Evolutionary conservation across 2,329 filamentous ascomycete genomes (phyloP).

Genomic region (Apiospora arundinis): DNA sequence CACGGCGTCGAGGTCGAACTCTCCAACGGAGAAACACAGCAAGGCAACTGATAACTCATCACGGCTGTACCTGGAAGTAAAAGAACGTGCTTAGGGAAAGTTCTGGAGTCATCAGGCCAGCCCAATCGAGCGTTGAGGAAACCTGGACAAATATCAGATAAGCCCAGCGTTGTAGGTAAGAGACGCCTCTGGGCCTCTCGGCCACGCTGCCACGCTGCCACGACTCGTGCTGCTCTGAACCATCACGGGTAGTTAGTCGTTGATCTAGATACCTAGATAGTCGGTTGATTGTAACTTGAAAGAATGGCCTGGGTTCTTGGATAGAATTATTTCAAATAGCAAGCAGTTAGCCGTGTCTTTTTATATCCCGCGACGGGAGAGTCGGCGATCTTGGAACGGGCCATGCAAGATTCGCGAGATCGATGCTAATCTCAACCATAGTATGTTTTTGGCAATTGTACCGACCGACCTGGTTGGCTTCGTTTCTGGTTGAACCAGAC

Average conservation of each 20-base stretch:
- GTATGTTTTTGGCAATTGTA: slow-evolving; percentile 9
- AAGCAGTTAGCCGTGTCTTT: background rate
- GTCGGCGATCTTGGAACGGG: background rate
- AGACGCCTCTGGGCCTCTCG: too few relatives aligned
- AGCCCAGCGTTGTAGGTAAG: too few relatives aligned
- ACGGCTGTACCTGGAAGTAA: background rate
- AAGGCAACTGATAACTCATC: background rate
- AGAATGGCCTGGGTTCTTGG: background rate
- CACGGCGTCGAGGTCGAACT: background rate
- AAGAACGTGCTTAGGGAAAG: background rate
- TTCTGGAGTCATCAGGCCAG: background rate
- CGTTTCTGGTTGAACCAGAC: background rate
- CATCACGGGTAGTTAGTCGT: background rate
- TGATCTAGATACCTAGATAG: background rate
- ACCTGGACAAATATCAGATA: background rate
- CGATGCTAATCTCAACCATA: background rate
- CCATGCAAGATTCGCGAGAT: slow-evolving; percentile 13
- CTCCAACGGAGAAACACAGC: background rate
- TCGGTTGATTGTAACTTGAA: background rate
- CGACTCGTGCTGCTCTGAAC: too few relatives aligned
- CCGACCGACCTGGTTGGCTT: background rate
- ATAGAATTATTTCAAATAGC: background rate
- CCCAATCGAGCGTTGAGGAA: background rate
- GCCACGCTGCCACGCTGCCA: too few relatives aligned
- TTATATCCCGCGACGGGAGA: background rate